These are phyloP conservation scores for Tetraselmis chui DNA, from an alignment of 139 green algal species.

Conservation along the genomic window DNA sequence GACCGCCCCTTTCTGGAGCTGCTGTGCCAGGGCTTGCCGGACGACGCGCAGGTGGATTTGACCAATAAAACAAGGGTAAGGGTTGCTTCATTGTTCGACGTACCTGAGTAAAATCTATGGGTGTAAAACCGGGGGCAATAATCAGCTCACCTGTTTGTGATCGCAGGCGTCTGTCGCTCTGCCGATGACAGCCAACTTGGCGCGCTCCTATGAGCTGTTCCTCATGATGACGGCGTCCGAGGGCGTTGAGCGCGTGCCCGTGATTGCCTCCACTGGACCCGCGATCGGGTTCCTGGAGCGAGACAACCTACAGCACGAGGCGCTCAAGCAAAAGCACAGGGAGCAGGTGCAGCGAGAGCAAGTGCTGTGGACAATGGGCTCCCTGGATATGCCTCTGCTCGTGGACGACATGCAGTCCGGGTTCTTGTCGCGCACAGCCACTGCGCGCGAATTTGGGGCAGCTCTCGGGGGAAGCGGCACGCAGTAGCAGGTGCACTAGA, in stretches of 20 bases:
- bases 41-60: neutral
- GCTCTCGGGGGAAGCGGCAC: no score
- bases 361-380: neutral
- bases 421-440: neutral
- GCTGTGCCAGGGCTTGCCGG: neutral
- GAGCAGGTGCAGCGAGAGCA: neutral
- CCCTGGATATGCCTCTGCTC: neutral
- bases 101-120: no score
- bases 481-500: no score
- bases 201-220: neutral
- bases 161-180: neutral
- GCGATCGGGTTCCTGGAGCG: neutral
- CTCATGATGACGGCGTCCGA: neutral
- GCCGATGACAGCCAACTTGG: neutral
- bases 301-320: neutral
- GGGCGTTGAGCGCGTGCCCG: neutral
- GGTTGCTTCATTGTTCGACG: no score
- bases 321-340: neutral
- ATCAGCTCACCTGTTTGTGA: no score
- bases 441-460: no score
- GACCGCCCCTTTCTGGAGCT: neutral
- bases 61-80: neutral
- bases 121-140: no score
- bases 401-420: neutral
- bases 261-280: neutral